Base-by-base conservation (phyloP, 306 rosid genomes). In the Medicago ruthenica region DNA sequence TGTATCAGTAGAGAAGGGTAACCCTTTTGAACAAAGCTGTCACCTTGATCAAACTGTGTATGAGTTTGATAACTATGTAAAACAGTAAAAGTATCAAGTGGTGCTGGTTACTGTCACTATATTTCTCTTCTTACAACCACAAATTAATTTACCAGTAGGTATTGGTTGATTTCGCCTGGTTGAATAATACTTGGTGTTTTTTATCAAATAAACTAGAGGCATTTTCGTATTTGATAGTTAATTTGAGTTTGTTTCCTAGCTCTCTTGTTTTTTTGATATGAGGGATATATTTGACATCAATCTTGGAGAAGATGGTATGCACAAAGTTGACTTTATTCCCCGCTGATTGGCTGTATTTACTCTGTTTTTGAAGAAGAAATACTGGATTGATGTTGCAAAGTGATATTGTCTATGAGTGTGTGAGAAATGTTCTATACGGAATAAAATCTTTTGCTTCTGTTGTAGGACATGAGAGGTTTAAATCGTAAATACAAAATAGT, bases 321-420 rank as follows among this genome's bases (percentile, higher is more conserved):
- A 55, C 57, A 42, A 18, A 61, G 18, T 5, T 13, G 31, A 70
- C 63, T 15, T 34, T 70, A 21, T 22, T 47, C 27, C 37, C 14
- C 15, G 4, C 6, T 47, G 72, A 40, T 58, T 62, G 11, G 45
- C 50, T 22, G 60, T 61, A 36, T 45, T 48, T 50, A 20, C 54
- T 72, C 73, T 74, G 59, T 20, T 68, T 78, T 76, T 44, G 70
- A 68, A 59, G 62, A 60, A 2, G 41, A 39, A 27, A 69, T 45
- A 6, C 42, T 75, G 75, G 50, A 27, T 36, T 72, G 79, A 9
- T 21, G 60, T 47, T 72, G 17, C 22, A 47, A 22, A 65, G 34
- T 47, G 62, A 24, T 22, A 41, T 42, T 37, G 42, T 0, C 41
- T 21, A 13, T 58, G 67, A n/a, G n/a, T 70, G 51, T 77, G 34